Evolutionary conservation across 257 asterid genomes (phyloP).

Genomic region (Hygrophila difformis): DNA sequence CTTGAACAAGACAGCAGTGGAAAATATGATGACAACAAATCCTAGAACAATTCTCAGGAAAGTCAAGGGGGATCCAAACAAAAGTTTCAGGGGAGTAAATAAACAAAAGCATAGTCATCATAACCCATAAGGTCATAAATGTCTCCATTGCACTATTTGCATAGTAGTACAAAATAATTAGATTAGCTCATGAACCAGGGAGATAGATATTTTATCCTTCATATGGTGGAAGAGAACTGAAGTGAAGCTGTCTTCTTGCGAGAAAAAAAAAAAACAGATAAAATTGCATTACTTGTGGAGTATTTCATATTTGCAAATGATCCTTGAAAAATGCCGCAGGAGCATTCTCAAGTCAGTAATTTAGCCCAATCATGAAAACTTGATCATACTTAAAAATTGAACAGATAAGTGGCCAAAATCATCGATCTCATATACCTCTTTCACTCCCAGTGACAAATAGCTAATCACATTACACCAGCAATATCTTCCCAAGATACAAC

Average conservation of each 20-base stretch:
- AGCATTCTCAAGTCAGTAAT: no score
- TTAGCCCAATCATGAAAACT: no score
- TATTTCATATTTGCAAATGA: no score
- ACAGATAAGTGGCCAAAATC: no score
- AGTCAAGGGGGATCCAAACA: constrained; percentile 2
- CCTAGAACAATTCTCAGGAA: constrained; percentile 29
- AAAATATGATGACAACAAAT: constrained; percentile 57
- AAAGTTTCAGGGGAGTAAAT: neutral
- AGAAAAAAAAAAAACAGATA: neutral
- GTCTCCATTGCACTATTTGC: constrained; percentile 7
- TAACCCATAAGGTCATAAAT: constrained; percentile 6
- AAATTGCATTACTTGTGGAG: no score
- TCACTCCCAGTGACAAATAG: no score
- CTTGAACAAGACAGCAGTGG: constrained; percentile 61
- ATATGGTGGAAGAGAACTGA: constrained; percentile 6
- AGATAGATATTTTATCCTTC: constrained; percentile 1
- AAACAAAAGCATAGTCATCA: neutral
- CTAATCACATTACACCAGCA: no score
- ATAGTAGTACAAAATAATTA: constrained; percentile 8
- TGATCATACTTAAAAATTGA: no score
- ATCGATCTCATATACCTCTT: no score
- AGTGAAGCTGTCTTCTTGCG: constrained; percentile 1
- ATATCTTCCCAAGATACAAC: no score
- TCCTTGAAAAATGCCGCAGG: no score
- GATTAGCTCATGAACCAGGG: constrained; percentile 5